Conservation (phyloP, 768 basidiomycete genomes). For the Mycena filopes region DNA sequence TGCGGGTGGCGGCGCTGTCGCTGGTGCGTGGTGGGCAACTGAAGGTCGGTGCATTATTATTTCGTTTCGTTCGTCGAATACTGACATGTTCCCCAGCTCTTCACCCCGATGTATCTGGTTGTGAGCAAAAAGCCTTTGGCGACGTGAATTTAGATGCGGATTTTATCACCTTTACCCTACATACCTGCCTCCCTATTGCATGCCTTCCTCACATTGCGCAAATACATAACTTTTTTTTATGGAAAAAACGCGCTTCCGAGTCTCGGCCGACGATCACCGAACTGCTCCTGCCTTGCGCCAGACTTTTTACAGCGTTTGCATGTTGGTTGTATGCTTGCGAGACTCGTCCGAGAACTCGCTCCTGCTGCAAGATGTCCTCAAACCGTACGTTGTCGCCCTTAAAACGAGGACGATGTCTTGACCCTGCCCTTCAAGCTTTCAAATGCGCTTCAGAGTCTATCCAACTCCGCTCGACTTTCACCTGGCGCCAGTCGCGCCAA, state of each 20-base stretch:
- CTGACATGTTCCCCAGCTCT: slow-evolving; percentile 55
- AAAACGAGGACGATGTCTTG: not conserved
- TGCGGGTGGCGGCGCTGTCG: slow-evolving; percentile 65
- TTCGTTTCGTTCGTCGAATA: not conserved
- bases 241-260: too few species aligned
- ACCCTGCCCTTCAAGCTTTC: slow-evolving; percentile 5
- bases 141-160: not conserved
- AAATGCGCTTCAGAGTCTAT: slow-evolving; percentile 18
- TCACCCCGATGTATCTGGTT: slow-evolving; percentile 71
- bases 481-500: slow-evolving; percentile 5
- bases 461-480: not conserved
- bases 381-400: not conserved
- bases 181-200: not conserved
- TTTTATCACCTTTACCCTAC: not conserved
- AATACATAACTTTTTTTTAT: too few species aligned
- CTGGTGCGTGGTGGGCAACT: slow-evolving; percentile 87
- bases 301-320: not conserved
- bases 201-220: not conserved
- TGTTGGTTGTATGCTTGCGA: slow-evolving; percentile 23
- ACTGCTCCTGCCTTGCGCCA: too few species aligned
- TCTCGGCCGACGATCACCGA: not conserved
- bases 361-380: slow-evolving; percentile 21
- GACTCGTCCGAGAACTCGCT: slow-evolving; percentile 21
- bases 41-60: slow-evolving; percentile 77
- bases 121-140: slow-evolving; percentile 39